These are phyloP conservation scores for Penicillium crystallinum DNA, from an alignment of 495 filamentous ascomycete species.

Conservation along the genomic window DNA sequence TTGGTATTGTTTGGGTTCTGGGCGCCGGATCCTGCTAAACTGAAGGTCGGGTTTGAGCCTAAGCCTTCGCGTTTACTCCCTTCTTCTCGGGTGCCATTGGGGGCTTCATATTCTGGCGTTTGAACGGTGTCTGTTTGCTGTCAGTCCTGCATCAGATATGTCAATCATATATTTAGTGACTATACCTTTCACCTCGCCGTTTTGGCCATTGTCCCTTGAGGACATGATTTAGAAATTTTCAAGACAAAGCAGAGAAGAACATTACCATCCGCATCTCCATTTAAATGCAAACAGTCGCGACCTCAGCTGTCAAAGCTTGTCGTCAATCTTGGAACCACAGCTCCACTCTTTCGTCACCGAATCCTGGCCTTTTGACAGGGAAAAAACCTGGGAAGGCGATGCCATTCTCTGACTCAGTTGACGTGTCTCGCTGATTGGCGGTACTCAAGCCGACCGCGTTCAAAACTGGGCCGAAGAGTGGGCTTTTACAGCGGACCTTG, in stretches of 20 bases:
- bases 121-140: slow-evolving; percentile 3
- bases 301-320: slow-evolving; percentile 1
- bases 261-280: not conserved
- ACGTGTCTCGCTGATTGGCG: not conserved
- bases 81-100: slow-evolving; percentile 12
- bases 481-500: too few relatives aligned
- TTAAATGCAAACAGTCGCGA: not conserved
- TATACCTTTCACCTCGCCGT: slow-evolving; percentile 2
- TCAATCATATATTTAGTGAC: not conserved
- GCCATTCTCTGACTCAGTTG: not conserved
- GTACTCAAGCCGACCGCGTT: not conserved
- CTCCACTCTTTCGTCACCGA: slow-evolving; percentile 8
- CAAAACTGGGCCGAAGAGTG: not conserved
- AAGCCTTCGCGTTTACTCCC: slow-evolving; percentile 9
- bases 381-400: not conserved
- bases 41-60: slow-evolving; percentile 11
- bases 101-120: slow-evolving; percentile 4
- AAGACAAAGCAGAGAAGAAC: not conserved
- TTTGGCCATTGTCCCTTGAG: not conserved
- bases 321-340: not conserved
- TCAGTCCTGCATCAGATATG: not conserved
- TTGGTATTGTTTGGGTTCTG: slow-evolving; percentile 7
- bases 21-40: slow-evolving; percentile 8
- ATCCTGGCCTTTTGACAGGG: not conserved
- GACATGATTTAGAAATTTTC: not conserved